These are phyloP conservation scores for Globisporangium abappressorium DNA, from an alignment of 352 stramenopile genomes.

Conservation along the genomic window DNA sequence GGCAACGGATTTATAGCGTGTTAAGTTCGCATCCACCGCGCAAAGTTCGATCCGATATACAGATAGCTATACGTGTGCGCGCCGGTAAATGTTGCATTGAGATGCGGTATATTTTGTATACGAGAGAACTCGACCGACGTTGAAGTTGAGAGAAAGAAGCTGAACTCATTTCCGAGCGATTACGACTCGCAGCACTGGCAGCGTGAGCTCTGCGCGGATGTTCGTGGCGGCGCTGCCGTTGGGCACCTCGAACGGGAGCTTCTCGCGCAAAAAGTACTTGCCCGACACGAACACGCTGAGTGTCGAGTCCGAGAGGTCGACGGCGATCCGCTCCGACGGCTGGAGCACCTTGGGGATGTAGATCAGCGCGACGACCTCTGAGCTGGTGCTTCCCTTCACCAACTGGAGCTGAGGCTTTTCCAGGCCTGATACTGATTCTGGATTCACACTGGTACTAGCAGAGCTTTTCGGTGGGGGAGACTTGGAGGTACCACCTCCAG, in stretches of 20 bases:
- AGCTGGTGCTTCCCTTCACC: slow-evolving; percentile 21
- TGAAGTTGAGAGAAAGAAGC: neutral
- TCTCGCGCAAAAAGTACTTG: slow-evolving; percentile 52
- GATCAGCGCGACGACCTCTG: slow-evolving; percentile 40
- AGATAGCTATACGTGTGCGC: no score
- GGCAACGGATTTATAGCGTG: no score
- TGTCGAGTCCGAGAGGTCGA: slow-evolving; percentile 45
- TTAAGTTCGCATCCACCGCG: no score
- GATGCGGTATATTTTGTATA: neutral
- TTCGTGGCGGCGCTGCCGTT: slow-evolving; percentile 15
- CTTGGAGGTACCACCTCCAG: slow-evolving; percentile 1
- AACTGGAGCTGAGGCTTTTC: slow-evolving; percentile 46
- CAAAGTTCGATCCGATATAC: no score
- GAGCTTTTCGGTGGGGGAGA: neutral
- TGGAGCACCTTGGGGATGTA: slow-evolving; percentile 42
- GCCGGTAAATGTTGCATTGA: no score
- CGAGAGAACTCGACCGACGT: neutral
- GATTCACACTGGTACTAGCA: neutral
- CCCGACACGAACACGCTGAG: slow-evolving; percentile 47
- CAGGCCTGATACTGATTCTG: slow-evolving; percentile 8
- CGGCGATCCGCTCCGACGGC: slow-evolving; percentile 30
- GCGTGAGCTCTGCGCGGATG: slow-evolving; percentile 23
- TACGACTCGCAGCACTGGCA: slow-evolving; percentile 28
- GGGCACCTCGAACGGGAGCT: slow-evolving; percentile 46
- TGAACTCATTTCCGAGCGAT: slow-evolving; percentile 21